These are phyloP conservation scores for Aspergillus tanneri DNA, from an alignment of 2,329 filamentous ascomycete genomes.

Conservation along the genomic window DNA sequence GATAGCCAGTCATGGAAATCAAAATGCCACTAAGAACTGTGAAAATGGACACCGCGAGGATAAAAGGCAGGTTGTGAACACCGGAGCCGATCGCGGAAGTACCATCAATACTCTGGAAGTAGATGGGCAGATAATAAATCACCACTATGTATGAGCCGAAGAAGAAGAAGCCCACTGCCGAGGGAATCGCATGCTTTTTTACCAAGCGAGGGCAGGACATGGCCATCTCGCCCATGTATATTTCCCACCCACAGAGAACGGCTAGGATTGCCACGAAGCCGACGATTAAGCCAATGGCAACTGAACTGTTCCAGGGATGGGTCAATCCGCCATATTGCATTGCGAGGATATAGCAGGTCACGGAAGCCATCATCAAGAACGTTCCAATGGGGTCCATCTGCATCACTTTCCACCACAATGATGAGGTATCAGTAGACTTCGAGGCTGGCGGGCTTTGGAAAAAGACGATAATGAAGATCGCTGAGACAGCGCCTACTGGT, in stretches of 20 bases:
- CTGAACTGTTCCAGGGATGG: not conserved
- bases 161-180: not conserved
- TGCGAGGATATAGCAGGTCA: not conserved
- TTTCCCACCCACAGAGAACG: no score
- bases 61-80: not conserved
- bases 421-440: not conserved
- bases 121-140: not conserved
- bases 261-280: no score
- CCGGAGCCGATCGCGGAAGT: not conserved
- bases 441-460: no score
- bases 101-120: not conserved
- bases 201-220: no score
- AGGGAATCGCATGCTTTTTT: no score
- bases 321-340: not conserved
- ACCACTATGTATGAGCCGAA: no score
- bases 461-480: not conserved
- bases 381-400: not conserved
- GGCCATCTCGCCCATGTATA: not conserved
- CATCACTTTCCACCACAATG: not conserved
- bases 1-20: no score
- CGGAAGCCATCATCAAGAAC: not conserved
- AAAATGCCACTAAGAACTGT: no score
- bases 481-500: not conserved
- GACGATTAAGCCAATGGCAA: no score
- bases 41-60: not conserved